A percentile compares a stretch with the other conserved stretches of the same genome.
Conservation (phyloP, 1,139 yeast genomes). For the Saccharomyces hybrid region DNA sequence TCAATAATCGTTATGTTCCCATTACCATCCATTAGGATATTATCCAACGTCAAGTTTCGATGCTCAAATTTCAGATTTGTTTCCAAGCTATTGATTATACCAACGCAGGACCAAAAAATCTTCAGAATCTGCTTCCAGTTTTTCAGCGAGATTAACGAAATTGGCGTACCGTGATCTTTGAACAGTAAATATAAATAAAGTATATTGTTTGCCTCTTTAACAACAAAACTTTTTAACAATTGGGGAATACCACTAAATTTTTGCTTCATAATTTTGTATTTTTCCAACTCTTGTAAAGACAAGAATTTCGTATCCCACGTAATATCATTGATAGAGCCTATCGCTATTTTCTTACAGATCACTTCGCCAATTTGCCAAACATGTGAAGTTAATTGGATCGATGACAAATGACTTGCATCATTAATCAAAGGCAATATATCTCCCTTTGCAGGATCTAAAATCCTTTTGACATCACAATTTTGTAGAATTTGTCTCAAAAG, state of each 20-base stretch:
- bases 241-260: conserved; percentile 26
- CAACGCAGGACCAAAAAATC: conserved; percentile 47
- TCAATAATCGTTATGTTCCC: conserved; percentile 48
- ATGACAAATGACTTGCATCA: neutral
- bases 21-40: conserved; percentile 37
- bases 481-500: conserved; percentile 21
- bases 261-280: conserved; percentile 18
- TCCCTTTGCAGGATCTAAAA: neutral
- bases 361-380: conserved; percentile 17
- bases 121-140: conserved; percentile 47
- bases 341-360: conserved; percentile 18
- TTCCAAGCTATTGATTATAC: conserved; percentile 46
- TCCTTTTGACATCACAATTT: conserved; percentile 20
- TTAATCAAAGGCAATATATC: neutral
- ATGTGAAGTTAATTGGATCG: conserved; percentile 13
- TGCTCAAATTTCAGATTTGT: conserved; percentile 50
- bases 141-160: conserved; percentile 25
- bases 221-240: conserved; percentile 20
- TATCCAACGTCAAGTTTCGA: conserved; percentile 61
- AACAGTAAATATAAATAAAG: conserved; percentile 21
- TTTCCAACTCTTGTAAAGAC: conserved; percentile 24
- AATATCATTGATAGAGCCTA: conserved; percentile 15
- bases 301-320: conserved; percentile 16
- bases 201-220: conserved; percentile 7
- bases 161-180: conserved; percentile 28